Evolutionary conservation across 2,329 filamentous ascomycete species (phyloP).

Genomic region (Xylariaceae sp.): DNA sequence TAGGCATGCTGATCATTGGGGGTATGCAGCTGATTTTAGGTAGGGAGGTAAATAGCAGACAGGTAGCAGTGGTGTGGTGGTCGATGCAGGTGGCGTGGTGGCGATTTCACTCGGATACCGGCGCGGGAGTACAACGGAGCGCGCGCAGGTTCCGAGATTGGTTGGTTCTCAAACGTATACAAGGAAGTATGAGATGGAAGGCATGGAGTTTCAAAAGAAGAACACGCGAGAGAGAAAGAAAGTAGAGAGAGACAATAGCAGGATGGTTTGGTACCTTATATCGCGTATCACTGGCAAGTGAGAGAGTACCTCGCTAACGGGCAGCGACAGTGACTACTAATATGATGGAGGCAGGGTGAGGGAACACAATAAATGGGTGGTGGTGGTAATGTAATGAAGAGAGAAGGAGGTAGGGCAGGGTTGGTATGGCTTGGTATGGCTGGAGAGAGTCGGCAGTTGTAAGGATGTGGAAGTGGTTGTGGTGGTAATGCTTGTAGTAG

Average conservation of each 20-base stretch:
- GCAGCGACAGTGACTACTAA: neutral
- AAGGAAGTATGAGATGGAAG: constrained; percentile 1
- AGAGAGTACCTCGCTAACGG: neutral
- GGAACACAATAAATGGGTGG: neutral
- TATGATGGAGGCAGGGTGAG: neutral
- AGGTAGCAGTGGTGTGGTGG: constrained; percentile 1
- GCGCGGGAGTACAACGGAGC: constrained; percentile 9
- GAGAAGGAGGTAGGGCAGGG: neutral
- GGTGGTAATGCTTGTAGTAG: too few species aligned
- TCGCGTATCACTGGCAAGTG: constrained; percentile 3
- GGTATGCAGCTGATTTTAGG: constrained; percentile 7
- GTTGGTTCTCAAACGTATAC: constrained; percentile 10
- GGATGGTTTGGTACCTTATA: neutral
- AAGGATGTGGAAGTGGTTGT: too few species aligned
- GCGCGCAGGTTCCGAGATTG: neutral
- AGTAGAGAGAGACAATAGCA: constrained; percentile 5
- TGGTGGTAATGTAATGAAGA: neutral
- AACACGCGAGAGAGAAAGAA: neutral
- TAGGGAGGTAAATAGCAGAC: neutral
- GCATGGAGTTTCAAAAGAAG: neutral
- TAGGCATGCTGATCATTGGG: constrained; percentile 27
- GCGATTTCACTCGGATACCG: constrained; percentile 10
- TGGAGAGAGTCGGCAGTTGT: too few species aligned
- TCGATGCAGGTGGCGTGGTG: constrained; percentile 2
- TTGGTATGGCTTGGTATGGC: too few species aligned